A percentile compares a stretch with the other conserved stretches of the same genome.
Evolutionary conservation across 2,329 filamentous ascomycete species (phyloP).

Genomic region (Pyricularia sp.): DNA sequence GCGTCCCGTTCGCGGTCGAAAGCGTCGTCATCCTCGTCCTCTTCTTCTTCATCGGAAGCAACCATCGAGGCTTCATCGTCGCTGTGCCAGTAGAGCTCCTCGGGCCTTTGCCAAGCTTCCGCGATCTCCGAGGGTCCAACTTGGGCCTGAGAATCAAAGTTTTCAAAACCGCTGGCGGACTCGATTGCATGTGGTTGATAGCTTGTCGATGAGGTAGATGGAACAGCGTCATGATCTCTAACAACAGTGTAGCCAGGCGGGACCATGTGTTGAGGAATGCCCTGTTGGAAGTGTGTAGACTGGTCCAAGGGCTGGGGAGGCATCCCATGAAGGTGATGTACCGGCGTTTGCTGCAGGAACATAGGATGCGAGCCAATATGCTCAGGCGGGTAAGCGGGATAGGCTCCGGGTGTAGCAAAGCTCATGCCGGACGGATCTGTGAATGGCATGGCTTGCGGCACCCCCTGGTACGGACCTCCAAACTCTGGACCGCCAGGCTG

Average conservation of each 20-base stretch:
- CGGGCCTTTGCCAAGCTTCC: not conserved
- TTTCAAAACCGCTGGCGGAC: not conserved
- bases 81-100: slow-evolving; percentile 36
- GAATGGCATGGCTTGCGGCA: not conserved
- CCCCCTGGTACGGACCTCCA: not conserved
- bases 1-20: slow-evolving; percentile 16
- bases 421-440: not conserved
- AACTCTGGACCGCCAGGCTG: not conserved
- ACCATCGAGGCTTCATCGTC: slow-evolving; percentile 55
- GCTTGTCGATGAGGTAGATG: not conserved
- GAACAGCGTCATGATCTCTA: not conserved
- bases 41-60: slow-evolving; percentile 50
- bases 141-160: not conserved
- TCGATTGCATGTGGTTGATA: not conserved
- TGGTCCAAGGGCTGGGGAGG: not conserved
- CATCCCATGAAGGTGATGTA: not conserved
- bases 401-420: not conserved
- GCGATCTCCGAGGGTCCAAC: not conserved
- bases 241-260: not conserved
- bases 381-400: not conserved
- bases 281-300: not conserved
- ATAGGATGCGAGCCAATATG: not conserved
- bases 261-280: not conserved
- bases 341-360: not conserved
- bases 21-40: slow-evolving; percentile 12